phyloP scores from a whole-genome alignment of 2,329 filamentous ascomycete genomes.

The Ophiostoma sp. region DNA sequence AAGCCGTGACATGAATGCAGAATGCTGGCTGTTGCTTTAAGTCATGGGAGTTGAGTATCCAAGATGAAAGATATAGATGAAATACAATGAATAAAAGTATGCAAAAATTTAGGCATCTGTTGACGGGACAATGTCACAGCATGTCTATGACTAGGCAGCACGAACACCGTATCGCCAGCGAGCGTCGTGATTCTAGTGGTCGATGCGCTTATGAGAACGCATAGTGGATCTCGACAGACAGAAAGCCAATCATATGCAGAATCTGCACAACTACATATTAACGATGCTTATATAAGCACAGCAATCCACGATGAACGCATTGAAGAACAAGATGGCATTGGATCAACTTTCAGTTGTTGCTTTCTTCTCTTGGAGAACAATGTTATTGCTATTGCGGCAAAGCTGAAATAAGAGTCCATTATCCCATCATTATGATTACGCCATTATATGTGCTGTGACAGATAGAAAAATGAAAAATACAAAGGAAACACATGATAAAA shows the following conservation, averaged over 20 bases:
- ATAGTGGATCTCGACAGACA: background rate
- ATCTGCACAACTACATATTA: background rate
- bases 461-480: slow-evolving; percentile 1
- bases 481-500: background rate
- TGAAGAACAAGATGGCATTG: too few species aligned
- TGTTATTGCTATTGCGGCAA: too few species aligned
- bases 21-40: background rate
- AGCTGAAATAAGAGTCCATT: slow-evolving; percentile 10
- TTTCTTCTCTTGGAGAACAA: too few species aligned
- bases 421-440: slow-evolving; percentile 22
- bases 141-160: background rate
- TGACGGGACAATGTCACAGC: slow-evolving; percentile 22
- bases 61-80: background rate
- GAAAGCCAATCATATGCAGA: background rate
- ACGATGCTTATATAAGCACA: too few species aligned
- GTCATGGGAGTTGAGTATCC: background rate
- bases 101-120: background rate
- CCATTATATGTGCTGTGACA: slow-evolving; percentile 16
- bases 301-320: too few species aligned
- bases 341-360: too few species aligned
- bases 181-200: background rate
- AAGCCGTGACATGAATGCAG: background rate
- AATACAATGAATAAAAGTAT: background rate
- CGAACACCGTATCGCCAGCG: background rate
- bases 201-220: background rate